phyloP scores from a whole-genome alignment of 495 filamentous ascomycete species.

The Aspergillus baeticus region DNA sequence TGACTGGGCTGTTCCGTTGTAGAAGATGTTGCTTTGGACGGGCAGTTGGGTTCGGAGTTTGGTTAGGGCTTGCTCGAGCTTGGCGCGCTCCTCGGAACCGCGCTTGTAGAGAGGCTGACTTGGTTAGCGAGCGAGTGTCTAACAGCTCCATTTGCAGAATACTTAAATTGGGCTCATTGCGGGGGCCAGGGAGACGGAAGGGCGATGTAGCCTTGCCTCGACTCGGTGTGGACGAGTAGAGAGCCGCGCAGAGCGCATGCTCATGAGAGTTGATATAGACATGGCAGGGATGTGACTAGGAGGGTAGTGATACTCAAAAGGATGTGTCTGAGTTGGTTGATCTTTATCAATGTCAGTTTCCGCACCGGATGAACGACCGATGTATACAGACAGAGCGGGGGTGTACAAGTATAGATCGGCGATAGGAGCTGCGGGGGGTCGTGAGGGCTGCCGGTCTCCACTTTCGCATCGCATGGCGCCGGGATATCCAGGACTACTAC shows the following conservation, averaged over 20 bases:
- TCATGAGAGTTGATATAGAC: neutral
- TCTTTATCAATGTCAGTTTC: too few species aligned
- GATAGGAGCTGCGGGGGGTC: too few species aligned
- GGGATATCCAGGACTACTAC: too few species aligned
- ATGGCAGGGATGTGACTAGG: neutral
- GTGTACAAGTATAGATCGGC: too few species aligned
- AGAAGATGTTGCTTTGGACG: conserved; percentile 49
- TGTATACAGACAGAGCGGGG: too few species aligned
- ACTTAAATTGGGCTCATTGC: conserved; percentile 40
- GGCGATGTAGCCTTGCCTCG: conserved; percentile 32
- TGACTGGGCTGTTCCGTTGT: conserved; percentile 54
- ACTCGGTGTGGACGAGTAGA: conserved; percentile 13
- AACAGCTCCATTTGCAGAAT: too few species aligned
- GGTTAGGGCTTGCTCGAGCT: conserved; percentile 63
- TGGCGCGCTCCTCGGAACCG: conserved; percentile 66
- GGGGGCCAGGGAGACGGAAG: conserved; percentile 34
- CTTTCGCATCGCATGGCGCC: too few species aligned
- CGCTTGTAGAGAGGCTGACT: conserved; percentile 70
- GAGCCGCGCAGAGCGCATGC: neutral
- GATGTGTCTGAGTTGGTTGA: too few species aligned
- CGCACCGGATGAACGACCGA: too few species aligned
- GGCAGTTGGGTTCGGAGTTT: conserved; percentile 46
- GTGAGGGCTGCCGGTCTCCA: too few species aligned
- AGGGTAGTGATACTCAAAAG: neutral
- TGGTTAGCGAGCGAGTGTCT: too few species aligned